Percentiles rank a stretch among this genome's conserved stretches.
Evolutionary conservation across 2,329 filamentous ascomycete species (phyloP).

Genomic region (Aspergillus fructus): DNA sequence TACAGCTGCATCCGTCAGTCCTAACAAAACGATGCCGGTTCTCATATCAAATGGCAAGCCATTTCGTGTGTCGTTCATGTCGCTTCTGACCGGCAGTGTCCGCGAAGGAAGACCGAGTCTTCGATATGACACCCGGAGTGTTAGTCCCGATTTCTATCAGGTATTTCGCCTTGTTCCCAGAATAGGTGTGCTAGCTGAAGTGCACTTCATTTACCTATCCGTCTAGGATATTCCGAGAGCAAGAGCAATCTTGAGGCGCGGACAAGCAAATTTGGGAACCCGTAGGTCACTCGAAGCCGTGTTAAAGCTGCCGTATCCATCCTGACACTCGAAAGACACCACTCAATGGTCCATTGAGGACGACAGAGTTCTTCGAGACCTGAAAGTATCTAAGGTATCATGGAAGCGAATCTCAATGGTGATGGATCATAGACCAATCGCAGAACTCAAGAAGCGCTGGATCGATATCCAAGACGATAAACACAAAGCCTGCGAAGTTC

Average conservation of each 20-base stretch:
- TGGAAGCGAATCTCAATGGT: slow-evolving; percentile 25
- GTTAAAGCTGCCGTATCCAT: too few relatives aligned
- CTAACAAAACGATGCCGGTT: slow-evolving; percentile 14
- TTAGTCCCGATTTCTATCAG: not conserved
- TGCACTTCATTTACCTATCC: not conserved
- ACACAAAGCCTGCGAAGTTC: not conserved
- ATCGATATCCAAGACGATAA: slow-evolving; percentile 2
- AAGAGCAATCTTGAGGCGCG: not conserved
- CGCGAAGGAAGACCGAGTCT: slow-evolving; percentile 2
- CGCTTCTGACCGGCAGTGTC: slow-evolving; percentile 6
- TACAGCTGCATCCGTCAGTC: not conserved
- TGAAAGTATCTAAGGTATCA: slow-evolving; percentile 20
- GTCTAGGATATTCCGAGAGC: not conserved
- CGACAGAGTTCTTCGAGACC: slow-evolving; percentile 18
- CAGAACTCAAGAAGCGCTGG: slow-evolving; percentile 27
- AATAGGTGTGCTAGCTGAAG: not conserved
- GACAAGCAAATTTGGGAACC: not conserved
- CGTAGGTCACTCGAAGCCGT: not conserved
- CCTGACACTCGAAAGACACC: not conserved
- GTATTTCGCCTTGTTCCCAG: not conserved
- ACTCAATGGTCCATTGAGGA: slow-evolving; percentile 22
- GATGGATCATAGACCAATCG: slow-evolving; percentile 22
- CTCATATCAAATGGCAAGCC: slow-evolving; percentile 14
- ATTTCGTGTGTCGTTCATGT: slow-evolving; percentile 13
- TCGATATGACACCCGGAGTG: not conserved